Percentiles rank a stretch among this genome's conserved stretches.
Conservation (phyloP, 1,284 basidiomycete genomes). For the Blastosporella zonata region DNA sequence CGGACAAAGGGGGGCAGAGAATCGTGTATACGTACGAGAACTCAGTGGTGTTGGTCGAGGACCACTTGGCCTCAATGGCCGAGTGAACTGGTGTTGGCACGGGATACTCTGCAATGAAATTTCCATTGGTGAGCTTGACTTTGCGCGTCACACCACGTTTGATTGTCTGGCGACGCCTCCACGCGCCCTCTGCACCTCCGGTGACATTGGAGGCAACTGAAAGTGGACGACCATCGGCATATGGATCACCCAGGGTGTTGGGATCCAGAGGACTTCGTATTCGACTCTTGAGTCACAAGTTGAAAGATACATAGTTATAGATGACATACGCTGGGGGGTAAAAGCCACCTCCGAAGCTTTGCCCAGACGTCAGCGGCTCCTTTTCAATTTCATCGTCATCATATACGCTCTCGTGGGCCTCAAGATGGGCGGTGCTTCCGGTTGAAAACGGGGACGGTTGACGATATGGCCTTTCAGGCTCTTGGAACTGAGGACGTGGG, state of each 20-base stretch:
- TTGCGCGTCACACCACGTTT: conserved; percentile 90
- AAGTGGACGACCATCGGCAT: conserved; percentile 47
- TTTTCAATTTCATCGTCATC: conserved; percentile 73
- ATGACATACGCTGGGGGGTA: conserved; percentile 68
- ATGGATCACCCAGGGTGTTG: conserved; percentile 64
- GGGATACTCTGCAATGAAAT: conserved; percentile 89
- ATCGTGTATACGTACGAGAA: conserved; percentile 62
- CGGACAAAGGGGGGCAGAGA: background rate
- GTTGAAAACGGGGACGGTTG: conserved; percentile 38
- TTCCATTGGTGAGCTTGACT: conserved; percentile 89
- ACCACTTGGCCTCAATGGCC: conserved; percentile 83
- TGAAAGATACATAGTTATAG: conserved; percentile 3
- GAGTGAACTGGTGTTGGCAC: conserved; percentile 86
- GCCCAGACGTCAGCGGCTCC: conserved; percentile 59
- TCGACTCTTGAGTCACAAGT: conserved; percentile 5
- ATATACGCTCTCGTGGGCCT: conserved; percentile 39
- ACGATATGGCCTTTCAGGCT: conserved; percentile 47
- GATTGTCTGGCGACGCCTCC: conserved; percentile 88
- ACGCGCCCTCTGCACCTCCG: conserved; percentile 69
- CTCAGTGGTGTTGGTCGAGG: conserved; percentile 69
- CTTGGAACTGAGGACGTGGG: conserved; percentile 58
- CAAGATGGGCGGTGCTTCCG: conserved; percentile 49
- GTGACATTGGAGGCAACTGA: conserved; percentile 65
- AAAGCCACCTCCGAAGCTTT: conserved; percentile 53
- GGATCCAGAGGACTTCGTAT: conserved; percentile 55